Evolutionary conservation across 176 grass and related monocot species (phyloP).

Genomic region (Saccharum spontaneum): DNA sequence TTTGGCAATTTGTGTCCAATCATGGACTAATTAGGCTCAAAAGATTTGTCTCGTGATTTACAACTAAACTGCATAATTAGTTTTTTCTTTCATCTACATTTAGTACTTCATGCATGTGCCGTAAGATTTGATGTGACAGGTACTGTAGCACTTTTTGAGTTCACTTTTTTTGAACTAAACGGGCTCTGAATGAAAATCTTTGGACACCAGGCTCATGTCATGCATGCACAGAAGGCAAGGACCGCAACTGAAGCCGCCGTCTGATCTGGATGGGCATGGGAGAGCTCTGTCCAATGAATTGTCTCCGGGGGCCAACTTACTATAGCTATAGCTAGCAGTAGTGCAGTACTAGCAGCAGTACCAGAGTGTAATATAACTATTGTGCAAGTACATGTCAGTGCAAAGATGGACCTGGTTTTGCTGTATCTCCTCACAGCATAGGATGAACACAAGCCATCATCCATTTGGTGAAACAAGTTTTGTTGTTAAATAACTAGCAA

Average conservation of each 20-base stretch:
- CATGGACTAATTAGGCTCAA: too few species aligned
- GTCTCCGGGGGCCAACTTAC: slow-evolving; percentile 23
- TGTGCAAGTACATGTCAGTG: slow-evolving; percentile 50
- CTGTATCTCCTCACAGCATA: not conserved
- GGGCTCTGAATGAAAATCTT: not conserved
- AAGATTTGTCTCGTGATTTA: too few species aligned
- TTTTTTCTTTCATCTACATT: too few species aligned
- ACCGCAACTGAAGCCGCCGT: not conserved
- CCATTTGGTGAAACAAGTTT: slow-evolving; percentile 22
- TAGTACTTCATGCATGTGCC: too few species aligned
- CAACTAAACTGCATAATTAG: too few species aligned
- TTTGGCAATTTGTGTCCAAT: too few species aligned
- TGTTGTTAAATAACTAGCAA: slow-evolving; percentile 14
- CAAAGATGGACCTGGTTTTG: slow-evolving; percentile 40
- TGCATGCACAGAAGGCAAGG: slow-evolving; percentile 37
- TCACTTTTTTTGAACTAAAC: too few species aligned
- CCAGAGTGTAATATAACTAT: slow-evolving; percentile 35
- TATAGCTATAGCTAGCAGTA: slow-evolving; percentile 30
- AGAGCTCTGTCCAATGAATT: not conserved
- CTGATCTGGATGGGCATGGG: not conserved
- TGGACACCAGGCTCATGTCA: not conserved
- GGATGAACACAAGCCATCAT: slow-evolving; percentile 26
- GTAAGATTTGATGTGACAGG: too few species aligned
- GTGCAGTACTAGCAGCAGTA: slow-evolving; percentile 6
- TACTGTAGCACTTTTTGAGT: too few species aligned